A percentile compares a stretch with the other conserved stretches of the same genome.
These are phyloP conservation scores for Arabidopsis arenosa DNA, from an alignment of 345 rosid species.

Conservation along the genomic window DNA sequence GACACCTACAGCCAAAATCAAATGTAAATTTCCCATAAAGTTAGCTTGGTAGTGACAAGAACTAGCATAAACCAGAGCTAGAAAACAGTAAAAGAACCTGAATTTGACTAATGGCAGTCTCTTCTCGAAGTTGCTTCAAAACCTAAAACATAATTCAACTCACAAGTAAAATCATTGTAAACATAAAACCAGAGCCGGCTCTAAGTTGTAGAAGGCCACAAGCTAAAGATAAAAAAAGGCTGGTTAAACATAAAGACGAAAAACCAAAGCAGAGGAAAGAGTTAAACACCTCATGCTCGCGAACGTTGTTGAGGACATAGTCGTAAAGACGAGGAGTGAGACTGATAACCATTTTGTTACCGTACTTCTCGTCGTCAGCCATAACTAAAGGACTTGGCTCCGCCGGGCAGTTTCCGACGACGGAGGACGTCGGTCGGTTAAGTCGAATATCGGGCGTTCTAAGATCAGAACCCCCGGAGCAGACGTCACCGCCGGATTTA, in stretches of 20 bases:
- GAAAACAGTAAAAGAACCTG: conserved; percentile 55
- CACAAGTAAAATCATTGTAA: background rate
- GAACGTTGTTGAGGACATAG: conserved; percentile 79
- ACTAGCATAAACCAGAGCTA: conserved; percentile 16
- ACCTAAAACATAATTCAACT: conserved; percentile 50
- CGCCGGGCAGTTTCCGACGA: conserved; percentile 44
- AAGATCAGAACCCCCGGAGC: conserved; percentile 28
- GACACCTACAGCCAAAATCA: conserved; percentile 59
- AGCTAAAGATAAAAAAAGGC: too few species aligned
- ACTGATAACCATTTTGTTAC: conserved; percentile 75
- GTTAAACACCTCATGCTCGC: conserved; percentile 69
- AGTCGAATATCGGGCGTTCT: conserved; percentile 14
- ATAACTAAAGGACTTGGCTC: conserved; percentile 50
- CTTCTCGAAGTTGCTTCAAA: conserved; percentile 80
- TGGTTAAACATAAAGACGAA: too few species aligned
- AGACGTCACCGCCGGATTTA: conserved; percentile 38
- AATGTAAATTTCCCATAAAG: background rate
- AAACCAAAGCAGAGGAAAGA: background rate
- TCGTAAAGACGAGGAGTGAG: conserved; percentile 80
- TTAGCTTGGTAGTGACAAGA: conserved; percentile 6
- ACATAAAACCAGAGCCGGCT: too few species aligned
- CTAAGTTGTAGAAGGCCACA: too few species aligned
- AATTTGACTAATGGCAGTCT: conserved; percentile 87
- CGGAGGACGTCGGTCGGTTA: conserved; percentile 21
- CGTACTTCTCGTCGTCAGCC: conserved; percentile 68